A percentile compares a stretch with the other conserved stretches of the same genome.
Conservation (phyloP, 139 green algal species). For the Chloropicon primus region DNA sequence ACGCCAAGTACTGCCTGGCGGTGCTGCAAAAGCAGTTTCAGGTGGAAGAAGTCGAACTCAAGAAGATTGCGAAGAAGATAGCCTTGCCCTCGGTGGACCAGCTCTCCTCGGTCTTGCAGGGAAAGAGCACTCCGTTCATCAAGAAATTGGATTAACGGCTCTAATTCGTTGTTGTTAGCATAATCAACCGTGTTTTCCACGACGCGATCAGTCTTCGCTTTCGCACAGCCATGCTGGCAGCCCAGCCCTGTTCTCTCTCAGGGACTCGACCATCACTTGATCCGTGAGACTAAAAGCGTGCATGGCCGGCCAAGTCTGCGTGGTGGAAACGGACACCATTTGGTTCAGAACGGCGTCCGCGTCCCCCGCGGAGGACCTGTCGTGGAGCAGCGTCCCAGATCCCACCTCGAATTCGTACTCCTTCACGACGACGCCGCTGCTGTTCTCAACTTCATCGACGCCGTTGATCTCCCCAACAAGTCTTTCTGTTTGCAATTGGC, state of each 20-base stretch:
- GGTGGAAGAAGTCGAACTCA: background rate
- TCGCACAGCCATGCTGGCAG: constrained; percentile 12
- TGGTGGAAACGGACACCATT: background rate
- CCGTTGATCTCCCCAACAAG: too few relatives aligned
- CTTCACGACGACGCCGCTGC: background rate
- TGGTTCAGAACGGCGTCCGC: constrained; percentile 9
- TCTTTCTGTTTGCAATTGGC: constrained; percentile 9
- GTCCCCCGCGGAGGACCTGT: constrained; percentile 6
- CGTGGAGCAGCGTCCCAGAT: constrained; percentile 10
- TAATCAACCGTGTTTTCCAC: too few relatives aligned
- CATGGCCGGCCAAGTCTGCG: constrained; percentile 11
- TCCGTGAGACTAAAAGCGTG: constrained; percentile 16
- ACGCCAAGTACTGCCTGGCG: background rate
- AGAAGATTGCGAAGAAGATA: background rate
- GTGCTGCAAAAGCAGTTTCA: background rate
- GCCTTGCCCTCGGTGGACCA: background rate
- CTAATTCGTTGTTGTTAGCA: too few relatives aligned
- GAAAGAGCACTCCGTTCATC: background rate
- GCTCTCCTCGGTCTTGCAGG: background rate
- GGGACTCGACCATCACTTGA: constrained; percentile 8
- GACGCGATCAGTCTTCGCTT: too few relatives aligned
- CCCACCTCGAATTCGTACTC: constrained; percentile 10
- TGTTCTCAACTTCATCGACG: constrained; percentile 1
- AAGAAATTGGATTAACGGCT: background rate
- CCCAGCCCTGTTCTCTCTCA: constrained; percentile 1